Conservation (phyloP, 352 stramenopile genomes). For the Phytophthora pluvialis region DNA sequence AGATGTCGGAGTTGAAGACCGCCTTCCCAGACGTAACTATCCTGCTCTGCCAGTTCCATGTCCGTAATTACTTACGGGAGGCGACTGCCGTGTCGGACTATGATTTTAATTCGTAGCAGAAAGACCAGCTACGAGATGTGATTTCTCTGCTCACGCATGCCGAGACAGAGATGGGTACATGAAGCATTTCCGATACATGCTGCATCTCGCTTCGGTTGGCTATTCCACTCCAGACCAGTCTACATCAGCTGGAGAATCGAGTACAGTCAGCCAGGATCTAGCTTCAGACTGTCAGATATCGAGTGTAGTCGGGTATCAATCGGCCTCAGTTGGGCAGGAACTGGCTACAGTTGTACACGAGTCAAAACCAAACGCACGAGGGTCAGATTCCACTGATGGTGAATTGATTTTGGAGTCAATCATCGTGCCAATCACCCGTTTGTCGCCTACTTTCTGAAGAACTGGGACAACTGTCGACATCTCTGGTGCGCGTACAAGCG, state of each 20-base stretch:
- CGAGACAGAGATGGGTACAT: constrained; percentile 1
- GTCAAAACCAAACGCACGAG: no score
- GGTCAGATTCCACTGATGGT: no score
- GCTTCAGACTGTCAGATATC: no score
- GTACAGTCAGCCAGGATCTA: not conserved
- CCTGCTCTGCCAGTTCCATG: constrained; percentile 39
- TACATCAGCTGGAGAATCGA: no score
- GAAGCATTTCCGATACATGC: constrained; percentile 1
- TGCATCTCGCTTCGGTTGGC: constrained; percentile 4
- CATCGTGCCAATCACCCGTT: constrained; percentile 9
- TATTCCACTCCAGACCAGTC: no score
- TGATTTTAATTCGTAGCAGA: constrained; percentile 8
- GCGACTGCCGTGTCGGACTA: constrained; percentile 10
- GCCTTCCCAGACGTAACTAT: constrained; percentile 23
- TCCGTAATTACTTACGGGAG: constrained; percentile 27
- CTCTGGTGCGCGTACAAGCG: constrained; percentile 24
- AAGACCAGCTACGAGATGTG: not conserved
- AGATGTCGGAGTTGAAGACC: constrained; percentile 26
- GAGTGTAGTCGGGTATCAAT: not conserved
- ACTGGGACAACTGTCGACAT: constrained; percentile 16
- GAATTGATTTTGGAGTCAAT: no score
- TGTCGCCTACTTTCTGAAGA: constrained; percentile 21
- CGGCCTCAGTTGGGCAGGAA: not conserved
- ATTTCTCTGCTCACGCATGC: constrained; percentile 8
- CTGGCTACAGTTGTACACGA: no score